phyloP scores from a whole-genome alignment of 2,329 filamentous ascomycete species.

The Diplocarpon rosae region DNA sequence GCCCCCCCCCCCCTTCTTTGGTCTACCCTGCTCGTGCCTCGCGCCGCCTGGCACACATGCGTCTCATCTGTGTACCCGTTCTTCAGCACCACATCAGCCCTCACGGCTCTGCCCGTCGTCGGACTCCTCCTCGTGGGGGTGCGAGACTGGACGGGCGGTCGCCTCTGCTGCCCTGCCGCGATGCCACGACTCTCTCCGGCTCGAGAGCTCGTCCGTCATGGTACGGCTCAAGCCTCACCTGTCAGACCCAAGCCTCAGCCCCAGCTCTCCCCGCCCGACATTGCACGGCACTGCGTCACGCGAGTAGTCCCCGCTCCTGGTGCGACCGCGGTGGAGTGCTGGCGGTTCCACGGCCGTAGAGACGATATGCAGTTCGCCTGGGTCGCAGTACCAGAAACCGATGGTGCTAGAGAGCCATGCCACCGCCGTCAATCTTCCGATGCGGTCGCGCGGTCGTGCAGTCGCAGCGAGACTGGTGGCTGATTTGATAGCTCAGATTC shows the following conservation, averaged over 20 bases:
- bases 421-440: too few relatives aligned
- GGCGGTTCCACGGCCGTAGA: constrained; percentile 25
- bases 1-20: constrained; percentile 11
- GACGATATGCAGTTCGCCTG: too few relatives aligned
- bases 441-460: too few relatives aligned
- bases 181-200: constrained; percentile 24
- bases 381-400: too few relatives aligned
- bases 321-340: constrained; percentile 20
- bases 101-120: constrained; percentile 11
- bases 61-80: constrained; percentile 6
- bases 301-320: constrained; percentile 22
- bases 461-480: constrained; percentile 14
- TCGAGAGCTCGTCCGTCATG: constrained; percentile 15
- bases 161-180: too few relatives aligned
- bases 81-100: constrained; percentile 9
- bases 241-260: constrained; percentile 16
- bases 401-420: too few relatives aligned
- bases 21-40: constrained; percentile 15
- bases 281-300: constrained; percentile 22
- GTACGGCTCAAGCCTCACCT: constrained; percentile 25
- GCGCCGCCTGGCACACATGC: too few relatives aligned
- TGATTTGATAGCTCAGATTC: constrained; percentile 27
- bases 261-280: constrained; percentile 13
- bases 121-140: too few relatives aligned
- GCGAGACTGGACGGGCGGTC: too few relatives aligned